Evolutionary conservation across 495 filamentous ascomycete species (phyloP).

Genomic region (Cercophora samala): DNA sequence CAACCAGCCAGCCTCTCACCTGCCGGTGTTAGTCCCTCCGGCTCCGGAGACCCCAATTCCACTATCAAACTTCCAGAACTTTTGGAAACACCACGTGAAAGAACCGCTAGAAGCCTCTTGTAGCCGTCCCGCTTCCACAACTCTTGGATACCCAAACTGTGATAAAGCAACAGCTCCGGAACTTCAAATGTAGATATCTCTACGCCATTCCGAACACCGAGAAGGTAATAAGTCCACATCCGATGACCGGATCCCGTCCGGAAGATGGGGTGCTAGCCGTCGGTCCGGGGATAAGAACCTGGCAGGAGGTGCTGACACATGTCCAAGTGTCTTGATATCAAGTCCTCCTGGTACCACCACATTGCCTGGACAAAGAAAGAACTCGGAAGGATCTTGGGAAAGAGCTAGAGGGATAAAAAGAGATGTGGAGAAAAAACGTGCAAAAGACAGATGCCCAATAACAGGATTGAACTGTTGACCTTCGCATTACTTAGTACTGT

Average conservation of each 20-base stretch:
- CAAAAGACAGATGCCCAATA: slow-evolving; percentile 1
- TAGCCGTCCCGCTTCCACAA: background rate
- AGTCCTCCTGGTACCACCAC: too few species aligned
- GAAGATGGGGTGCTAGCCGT: background rate
- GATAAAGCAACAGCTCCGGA: background rate
- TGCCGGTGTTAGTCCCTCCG: background rate
- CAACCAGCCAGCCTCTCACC: background rate
- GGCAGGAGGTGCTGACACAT: background rate
- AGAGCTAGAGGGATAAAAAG: background rate
- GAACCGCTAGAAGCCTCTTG: background rate
- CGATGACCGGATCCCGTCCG: background rate
- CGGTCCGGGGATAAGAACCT: background rate
- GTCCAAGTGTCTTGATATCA: too few species aligned
- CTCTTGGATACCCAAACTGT: background rate
- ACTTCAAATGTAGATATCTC: background rate
- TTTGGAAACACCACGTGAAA: background rate
- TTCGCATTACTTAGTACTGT: slow-evolving; percentile 1
- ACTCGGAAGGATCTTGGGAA: background rate
- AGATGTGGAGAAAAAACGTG: too few species aligned
- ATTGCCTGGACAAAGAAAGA: too few species aligned
- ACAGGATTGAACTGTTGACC: slow-evolving; percentile 8
- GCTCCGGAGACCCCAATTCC: background rate
- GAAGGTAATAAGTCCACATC: background rate
- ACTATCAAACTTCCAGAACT: background rate
- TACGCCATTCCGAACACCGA: background rate